phyloP scores from a whole-genome alignment of 805 yeast species.

The Yarrowia yakushimensis region DNA sequence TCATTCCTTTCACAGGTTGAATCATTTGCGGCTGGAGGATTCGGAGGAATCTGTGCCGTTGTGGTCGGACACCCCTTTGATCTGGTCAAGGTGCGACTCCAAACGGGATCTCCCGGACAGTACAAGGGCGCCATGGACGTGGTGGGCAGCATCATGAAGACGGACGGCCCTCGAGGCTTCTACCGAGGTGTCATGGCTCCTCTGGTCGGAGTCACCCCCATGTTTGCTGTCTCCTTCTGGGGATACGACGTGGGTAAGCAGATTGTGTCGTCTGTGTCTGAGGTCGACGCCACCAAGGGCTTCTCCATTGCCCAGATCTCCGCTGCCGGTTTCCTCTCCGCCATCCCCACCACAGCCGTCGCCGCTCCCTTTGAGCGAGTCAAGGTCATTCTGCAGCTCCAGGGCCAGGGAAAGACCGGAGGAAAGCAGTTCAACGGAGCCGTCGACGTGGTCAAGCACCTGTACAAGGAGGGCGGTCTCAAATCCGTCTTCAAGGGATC shows the following conservation, averaged over 20 bases:
- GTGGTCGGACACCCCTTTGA: conserved; percentile 96
- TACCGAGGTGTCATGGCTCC: conserved; percentile 96
- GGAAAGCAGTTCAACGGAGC: conserved; percentile 46
- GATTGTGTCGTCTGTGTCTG: conserved; percentile 49
- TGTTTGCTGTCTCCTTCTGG: conserved; percentile 98
- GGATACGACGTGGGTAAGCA: conserved; percentile 93
- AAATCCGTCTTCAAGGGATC: conserved; percentile 87
- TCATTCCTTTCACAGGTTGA: conserved; percentile 54
- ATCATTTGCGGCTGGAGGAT: conserved; percentile 89
- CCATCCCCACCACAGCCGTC: conserved; percentile 89
- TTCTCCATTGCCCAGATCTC: conserved; percentile 70
- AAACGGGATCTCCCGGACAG: conserved; percentile 62
- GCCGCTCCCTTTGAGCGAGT: conserved; percentile 98
- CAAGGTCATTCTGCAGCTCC: conserved; percentile 87
- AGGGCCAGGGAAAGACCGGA: conserved; percentile 47
- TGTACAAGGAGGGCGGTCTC: conserved; percentile 77
- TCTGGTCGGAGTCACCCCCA: conserved; percentile 93
- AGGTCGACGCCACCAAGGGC: conserved; percentile 35
- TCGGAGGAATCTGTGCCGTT: conserved; percentile 96
- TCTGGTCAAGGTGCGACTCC: conserved; percentile 84
- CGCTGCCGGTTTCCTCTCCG: conserved; percentile 90
- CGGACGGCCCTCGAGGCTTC: conserved; percentile 74
- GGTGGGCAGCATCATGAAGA: conserved; percentile 62
- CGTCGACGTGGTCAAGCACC: conserved; percentile 57
- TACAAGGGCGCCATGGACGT: conserved; percentile 62